Percentiles rank a stretch among this genome's conserved stretches.
Conservation (phyloP, 352 stramenopile species). For the Pythium brassicae region DNA sequence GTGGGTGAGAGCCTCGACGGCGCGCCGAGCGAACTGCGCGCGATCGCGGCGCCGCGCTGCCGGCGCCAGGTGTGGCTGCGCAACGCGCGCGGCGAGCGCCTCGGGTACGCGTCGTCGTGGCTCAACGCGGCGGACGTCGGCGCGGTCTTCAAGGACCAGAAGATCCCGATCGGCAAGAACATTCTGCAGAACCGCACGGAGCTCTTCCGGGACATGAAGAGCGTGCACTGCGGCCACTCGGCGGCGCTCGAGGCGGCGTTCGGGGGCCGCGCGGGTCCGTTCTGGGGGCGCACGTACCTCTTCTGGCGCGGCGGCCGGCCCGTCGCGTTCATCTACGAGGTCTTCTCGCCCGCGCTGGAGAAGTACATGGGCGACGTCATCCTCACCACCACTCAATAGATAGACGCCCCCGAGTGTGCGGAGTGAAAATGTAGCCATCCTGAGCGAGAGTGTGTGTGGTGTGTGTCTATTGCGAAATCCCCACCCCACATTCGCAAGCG, state of each 20-base stretch:
- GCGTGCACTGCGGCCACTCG: conserved; percentile 65
- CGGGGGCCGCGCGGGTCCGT: conserved; percentile 43
- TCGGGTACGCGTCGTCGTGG: conserved; percentile 83
- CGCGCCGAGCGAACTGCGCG: conserved; percentile 35
- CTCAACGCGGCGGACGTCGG: conserved; percentile 58
- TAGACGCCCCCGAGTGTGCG: background rate
- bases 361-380: conserved; percentile 78
- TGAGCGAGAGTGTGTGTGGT: conserved; percentile 4
- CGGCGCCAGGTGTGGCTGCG: conserved; percentile 77
- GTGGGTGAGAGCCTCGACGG: conserved; percentile 38
- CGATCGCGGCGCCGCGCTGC: conserved; percentile 52
- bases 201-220: conserved; percentile 84
- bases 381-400: conserved; percentile 8
- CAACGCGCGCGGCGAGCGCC: conserved; percentile 60
- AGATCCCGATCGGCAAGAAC: conserved; percentile 80
- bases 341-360: conserved; percentile 76
- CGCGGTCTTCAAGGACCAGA: conserved; percentile 76
- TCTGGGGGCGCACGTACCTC: conserved; percentile 83
- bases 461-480: conserved; percentile 5
- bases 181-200: conserved; percentile 80
- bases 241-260: conserved; percentile 57
- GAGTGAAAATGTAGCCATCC: conserved; percentile 1
- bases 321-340: conserved; percentile 87
- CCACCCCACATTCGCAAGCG: background rate
- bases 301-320: conserved; percentile 80